Evolutionary conservation across 768 basidiomycete genomes (phyloP).

Genomic region (Boletus reticuloceps): DNA sequence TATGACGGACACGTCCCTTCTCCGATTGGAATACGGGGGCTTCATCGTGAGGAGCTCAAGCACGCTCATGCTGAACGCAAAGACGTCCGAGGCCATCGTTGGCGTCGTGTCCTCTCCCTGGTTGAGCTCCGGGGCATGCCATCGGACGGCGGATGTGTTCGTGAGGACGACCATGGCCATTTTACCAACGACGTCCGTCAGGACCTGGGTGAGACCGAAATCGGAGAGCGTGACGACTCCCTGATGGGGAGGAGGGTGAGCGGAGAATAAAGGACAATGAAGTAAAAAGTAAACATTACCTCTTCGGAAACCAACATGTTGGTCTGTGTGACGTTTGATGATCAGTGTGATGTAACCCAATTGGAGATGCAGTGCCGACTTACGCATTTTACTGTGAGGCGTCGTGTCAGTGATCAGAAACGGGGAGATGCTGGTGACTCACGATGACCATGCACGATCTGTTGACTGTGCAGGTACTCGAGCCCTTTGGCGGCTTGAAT

Average conservation of each 20-base stretch:
- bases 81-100: conserved; percentile 50
- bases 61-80: conserved; percentile 60
- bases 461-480: conserved; percentile 51
- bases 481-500: conserved; percentile 55
- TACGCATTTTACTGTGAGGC: conserved; percentile 56
- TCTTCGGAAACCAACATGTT: conserved; percentile 57
- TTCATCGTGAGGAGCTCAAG: conserved; percentile 55
- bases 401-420: conserved; percentile 1
- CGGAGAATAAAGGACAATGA: no score
- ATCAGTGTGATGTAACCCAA: conserved; percentile 1
- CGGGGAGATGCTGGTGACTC: conserved; percentile 24
- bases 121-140: conserved; percentile 62
- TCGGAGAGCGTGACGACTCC: conserved; percentile 57
- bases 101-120: conserved; percentile 40
- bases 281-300: conserved; percentile 25
- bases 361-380: conserved; percentile 23
- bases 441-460: conserved; percentile 62
- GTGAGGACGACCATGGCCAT: conserved; percentile 47
- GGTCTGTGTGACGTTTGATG: conserved; percentile 31
- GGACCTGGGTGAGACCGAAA: conserved; percentile 62
- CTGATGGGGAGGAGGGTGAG: conserved; percentile 27
- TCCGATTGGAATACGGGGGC: conserved; percentile 49
- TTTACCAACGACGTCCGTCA: conserved; percentile 55
- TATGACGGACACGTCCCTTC: conserved; percentile 50
- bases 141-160: conserved; percentile 46